A percentile compares a stretch with the other conserved stretches of the same genome.
Conservation (phyloP, 2,329 filamentous ascomycete species). For the Cordyceps tenuipes region DNA sequence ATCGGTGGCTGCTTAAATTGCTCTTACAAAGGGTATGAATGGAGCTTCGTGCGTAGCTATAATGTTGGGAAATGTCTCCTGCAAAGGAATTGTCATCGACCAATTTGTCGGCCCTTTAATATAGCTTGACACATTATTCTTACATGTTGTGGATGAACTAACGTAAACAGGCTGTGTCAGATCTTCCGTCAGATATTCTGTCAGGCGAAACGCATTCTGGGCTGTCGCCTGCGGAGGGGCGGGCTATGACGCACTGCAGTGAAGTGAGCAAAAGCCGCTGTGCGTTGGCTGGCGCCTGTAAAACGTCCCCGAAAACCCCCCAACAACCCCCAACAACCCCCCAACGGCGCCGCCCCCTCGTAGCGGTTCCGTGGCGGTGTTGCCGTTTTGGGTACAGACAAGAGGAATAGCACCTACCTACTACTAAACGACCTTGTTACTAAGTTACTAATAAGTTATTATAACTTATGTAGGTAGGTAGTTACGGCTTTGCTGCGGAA, state of each 20-base stretch:
- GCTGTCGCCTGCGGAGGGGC: neutral
- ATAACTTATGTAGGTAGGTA: too few species aligned
- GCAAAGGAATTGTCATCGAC: neutral
- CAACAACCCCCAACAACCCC: too few species aligned
- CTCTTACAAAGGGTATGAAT: too few species aligned
- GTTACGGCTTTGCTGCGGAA: neutral
- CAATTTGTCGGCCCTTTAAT: neutral
- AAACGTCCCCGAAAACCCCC: too few species aligned
- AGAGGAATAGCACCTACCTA: too few species aligned
- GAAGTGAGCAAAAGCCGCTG: neutral
- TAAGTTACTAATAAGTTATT: too few species aligned
- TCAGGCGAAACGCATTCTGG: constrained; percentile 8
- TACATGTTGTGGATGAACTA: neutral
- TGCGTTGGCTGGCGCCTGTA: neutral
- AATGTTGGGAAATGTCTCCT: neutral
- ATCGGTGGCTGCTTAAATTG: too few species aligned
- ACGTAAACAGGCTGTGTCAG: neutral
- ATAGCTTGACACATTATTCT: constrained; percentile 8
- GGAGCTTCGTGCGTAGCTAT: neutral
- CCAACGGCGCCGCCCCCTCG: neutral
- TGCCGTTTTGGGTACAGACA: neutral
- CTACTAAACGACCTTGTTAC: too few species aligned
- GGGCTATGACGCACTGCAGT: constrained; percentile 3
- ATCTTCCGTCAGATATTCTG: constrained; percentile 5
- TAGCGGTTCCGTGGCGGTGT: neutral